Evolutionary conservation across 495 filamentous ascomycete species (phyloP).

Genomic region (Penicillium steckii): DNA sequence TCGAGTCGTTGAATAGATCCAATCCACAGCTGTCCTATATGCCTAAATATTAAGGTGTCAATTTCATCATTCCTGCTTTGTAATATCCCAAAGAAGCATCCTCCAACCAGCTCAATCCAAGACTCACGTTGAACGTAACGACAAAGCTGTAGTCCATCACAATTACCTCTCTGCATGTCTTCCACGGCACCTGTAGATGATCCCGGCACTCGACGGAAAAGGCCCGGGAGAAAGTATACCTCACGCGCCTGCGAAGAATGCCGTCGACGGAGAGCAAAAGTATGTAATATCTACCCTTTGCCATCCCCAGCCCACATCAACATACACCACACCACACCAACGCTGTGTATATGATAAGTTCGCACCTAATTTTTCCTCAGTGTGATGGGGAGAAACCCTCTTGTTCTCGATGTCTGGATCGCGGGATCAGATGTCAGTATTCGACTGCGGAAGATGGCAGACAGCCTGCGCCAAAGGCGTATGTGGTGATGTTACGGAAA

Average conservation of each 20-base stretch:
- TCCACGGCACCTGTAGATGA: slow-evolving; percentile 11
- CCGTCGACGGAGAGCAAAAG: slow-evolving; percentile 31
- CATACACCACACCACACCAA: too few species aligned
- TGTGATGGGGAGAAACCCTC: slow-evolving; percentile 27
- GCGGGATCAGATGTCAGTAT: slow-evolving; percentile 24
- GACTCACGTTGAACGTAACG: not conserved
- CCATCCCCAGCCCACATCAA: not conserved
- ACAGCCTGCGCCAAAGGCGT: slow-evolving; percentile 30
- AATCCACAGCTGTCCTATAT: not conserved
- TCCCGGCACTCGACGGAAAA: slow-evolving; percentile 11
- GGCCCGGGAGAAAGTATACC: slow-evolving; percentile 26
- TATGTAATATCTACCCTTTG: slow-evolving; percentile 7
- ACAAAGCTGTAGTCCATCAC: not conserved
- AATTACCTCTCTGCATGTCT: slow-evolving; percentile 2
- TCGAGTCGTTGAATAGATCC: not conserved
- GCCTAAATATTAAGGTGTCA: slow-evolving; percentile 1
- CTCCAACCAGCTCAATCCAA: not conserved
- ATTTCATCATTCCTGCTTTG: not conserved
- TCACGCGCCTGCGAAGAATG: slow-evolving; percentile 30
- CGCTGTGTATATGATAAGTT: too few species aligned
- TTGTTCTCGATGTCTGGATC: slow-evolving; percentile 27
- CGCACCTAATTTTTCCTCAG: slow-evolving; percentile 8
- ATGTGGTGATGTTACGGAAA: slow-evolving; percentile 27
- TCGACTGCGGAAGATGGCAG: slow-evolving; percentile 27
- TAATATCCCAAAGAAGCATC: not conserved